Evolutionary conservation across 106 monocot species (phyloP).

Genomic region (Vanilla planifolia): DNA sequence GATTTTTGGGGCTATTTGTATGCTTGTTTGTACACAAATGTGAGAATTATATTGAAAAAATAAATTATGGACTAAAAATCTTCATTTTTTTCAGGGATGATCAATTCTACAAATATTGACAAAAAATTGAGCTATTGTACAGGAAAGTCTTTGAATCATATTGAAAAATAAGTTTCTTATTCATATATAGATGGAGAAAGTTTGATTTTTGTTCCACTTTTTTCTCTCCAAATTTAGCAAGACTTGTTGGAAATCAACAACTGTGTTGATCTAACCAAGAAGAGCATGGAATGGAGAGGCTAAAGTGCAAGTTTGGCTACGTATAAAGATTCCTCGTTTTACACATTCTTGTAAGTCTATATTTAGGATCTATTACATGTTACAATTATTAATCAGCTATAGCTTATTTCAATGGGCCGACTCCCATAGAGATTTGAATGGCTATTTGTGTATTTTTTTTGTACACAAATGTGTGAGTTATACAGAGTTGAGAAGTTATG

Average conservation of each 20-base stretch:
- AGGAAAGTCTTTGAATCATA: constrained; percentile 8
- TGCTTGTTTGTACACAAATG: constrained; percentile 16
- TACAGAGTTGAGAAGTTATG: constrained; percentile 14
- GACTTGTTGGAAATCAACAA: constrained; percentile 5
- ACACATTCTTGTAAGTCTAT: neutral
- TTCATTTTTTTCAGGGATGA: constrained; percentile 9
- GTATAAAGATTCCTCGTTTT: neutral
- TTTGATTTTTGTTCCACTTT: constrained; percentile 3
- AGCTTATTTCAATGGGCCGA: no score
- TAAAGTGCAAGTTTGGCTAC: neutral
- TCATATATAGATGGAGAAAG: constrained; percentile 9
- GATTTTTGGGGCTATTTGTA: constrained; percentile 13
- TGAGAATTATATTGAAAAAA: constrained; percentile 12
- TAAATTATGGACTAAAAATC: constrained; percentile 18
- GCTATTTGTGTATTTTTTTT: no score
- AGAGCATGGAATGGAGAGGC: constrained; percentile 14
- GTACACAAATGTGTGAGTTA: constrained; percentile 20
- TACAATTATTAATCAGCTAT: neutral
- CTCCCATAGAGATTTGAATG: no score
- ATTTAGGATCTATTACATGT: neutral
- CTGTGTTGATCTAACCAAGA: constrained; percentile 14
- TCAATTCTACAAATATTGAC: neutral
- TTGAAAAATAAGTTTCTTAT: constrained; percentile 2
- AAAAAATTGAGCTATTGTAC: neutral
- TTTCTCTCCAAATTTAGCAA: constrained; percentile 11